Conservation (phyloP, 1,284 basidiomycete genomes). For the Puccinia coronata region DNA sequence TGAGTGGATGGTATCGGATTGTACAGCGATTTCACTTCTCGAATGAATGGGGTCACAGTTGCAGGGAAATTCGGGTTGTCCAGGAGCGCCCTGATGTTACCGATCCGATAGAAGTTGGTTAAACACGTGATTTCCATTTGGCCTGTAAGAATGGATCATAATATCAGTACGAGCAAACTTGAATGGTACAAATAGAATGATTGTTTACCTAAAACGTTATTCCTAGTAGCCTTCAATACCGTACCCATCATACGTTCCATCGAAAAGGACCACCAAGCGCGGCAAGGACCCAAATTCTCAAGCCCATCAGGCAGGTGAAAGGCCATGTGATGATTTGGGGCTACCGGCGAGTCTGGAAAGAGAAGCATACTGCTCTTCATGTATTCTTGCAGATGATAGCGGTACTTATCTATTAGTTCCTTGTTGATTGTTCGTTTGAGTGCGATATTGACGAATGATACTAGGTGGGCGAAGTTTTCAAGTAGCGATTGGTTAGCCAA, state of each 20-base stretch:
- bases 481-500: background rate
- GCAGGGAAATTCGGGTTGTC: background rate
- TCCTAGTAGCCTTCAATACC: background rate
- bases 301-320: background rate
- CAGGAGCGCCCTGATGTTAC: slow-evolving; percentile 1
- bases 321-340: slow-evolving; percentile 27
- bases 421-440: background rate
- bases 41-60: background rate
- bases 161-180: background rate
- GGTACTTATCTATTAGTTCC: background rate
- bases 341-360: background rate
- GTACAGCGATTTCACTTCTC: background rate
- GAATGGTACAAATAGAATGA: background rate
- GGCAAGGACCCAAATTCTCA: too few relatives aligned
- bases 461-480: slow-evolving; percentile 12
- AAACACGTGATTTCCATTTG: background rate
- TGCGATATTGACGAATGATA: background rate
- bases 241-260: slow-evolving; percentile 13
- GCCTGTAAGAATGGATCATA: background rate
- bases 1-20: background rate
- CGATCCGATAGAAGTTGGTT: slow-evolving; percentile 1
- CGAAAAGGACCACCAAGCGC: slow-evolving; percentile 10
- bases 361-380: background rate
- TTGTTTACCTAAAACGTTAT: background rate
- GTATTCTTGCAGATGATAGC: background rate